These are phyloP conservation scores for Calvatia gigantea DNA, from an alignment of 768 basidiomycete species.

Conservation along the genomic window DNA sequence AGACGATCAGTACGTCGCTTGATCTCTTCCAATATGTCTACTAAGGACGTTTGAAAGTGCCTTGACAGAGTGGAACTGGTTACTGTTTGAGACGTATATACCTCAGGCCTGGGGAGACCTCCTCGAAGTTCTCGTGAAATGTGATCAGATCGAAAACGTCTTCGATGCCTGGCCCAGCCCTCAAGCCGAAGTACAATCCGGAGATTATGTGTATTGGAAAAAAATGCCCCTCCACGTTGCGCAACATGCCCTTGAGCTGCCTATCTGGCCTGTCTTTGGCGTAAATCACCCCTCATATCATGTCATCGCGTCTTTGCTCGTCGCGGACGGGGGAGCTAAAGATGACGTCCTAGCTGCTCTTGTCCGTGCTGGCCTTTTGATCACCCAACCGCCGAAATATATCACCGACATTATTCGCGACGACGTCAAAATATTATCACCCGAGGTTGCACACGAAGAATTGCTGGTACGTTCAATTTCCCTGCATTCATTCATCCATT, in stretches of 20 bases:
- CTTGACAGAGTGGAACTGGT: slow-evolving; percentile 43
- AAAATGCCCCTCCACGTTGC: slow-evolving; percentile 28
- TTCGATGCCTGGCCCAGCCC: slow-evolving; percentile 39
- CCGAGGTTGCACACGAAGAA: slow-evolving; percentile 24
- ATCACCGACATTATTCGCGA: slow-evolving; percentile 25
- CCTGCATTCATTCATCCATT: not conserved
- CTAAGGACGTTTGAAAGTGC: slow-evolving; percentile 26
- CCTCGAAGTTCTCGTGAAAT: slow-evolving; percentile 26
- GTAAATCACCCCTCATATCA: not conserved
- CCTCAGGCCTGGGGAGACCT: slow-evolving; percentile 39
- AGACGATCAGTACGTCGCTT: slow-evolving; percentile 35
- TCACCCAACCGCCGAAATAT: slow-evolving; percentile 33
- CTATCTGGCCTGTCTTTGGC: slow-evolving; percentile 34
- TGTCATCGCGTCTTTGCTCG: slow-evolving; percentile 15
- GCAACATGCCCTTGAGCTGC: slow-evolving; percentile 17
- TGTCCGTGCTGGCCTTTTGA: slow-evolving; percentile 27
- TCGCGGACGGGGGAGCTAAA: slow-evolving; percentile 22
- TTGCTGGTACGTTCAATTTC: slow-evolving; percentile 25
- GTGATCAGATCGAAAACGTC: slow-evolving; percentile 21
- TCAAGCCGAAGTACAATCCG: slow-evolving; percentile 26
- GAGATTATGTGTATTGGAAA: slow-evolving; percentile 39
- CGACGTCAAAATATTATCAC: slow-evolving; percentile 18
- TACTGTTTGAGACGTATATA: slow-evolving; percentile 42
- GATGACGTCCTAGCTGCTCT: slow-evolving; percentile 25
- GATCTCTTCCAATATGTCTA: not conserved